Evolutionary conservation across 2,329 filamentous ascomycete genomes (phyloP).

Genomic region (Raffaelea arxii): DNA sequence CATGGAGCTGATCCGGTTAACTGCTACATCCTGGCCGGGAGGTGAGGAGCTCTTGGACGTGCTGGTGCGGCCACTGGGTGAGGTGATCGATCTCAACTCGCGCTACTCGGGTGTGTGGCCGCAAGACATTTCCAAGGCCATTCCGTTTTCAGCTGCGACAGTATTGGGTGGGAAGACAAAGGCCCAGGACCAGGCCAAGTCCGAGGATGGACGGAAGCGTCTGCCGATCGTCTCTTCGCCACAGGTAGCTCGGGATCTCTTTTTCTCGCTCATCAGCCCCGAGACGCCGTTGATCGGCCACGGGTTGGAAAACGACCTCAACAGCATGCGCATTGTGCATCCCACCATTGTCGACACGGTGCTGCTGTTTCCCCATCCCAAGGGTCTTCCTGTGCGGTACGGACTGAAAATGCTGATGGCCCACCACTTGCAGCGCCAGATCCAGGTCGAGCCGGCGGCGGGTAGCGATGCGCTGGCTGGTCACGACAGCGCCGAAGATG

Average conservation of each 20-base stretch:
- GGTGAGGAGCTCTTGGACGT: slow-evolving; percentile 71
- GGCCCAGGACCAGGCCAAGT: too few species aligned
- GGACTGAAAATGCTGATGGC: slow-evolving; percentile 68
- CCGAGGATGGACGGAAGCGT: slow-evolving; percentile 27
- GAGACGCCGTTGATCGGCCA: slow-evolving; percentile 82
- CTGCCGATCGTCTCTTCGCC: slow-evolving; percentile 72
- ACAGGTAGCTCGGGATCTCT: slow-evolving; percentile 59
- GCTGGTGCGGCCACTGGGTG: slow-evolving; percentile 15
- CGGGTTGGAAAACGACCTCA: slow-evolving; percentile 91
- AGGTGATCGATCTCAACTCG: slow-evolving; percentile 49
- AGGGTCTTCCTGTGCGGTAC: slow-evolving; percentile 66
- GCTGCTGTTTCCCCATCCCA: slow-evolving; percentile 63
- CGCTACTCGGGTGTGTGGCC: slow-evolving; percentile 80
- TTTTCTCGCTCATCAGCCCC: slow-evolving; percentile 67
- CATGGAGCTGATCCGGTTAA: slow-evolving; percentile 81
- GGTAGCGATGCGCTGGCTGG: slow-evolving; percentile 40
- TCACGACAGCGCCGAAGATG: slow-evolving; percentile 90
- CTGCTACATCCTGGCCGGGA: slow-evolving; percentile 77
- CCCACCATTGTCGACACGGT: slow-evolving; percentile 14
- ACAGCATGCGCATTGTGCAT: slow-evolving; percentile 36
- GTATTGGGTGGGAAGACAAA: slow-evolving; percentile 9
- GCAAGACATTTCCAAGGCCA: slow-evolving; percentile 63
- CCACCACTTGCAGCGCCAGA: slow-evolving; percentile 60
- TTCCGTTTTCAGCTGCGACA: slow-evolving; percentile 35
- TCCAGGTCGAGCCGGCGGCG: slow-evolving; percentile 55